Percentiles rank a stretch among this genome's conserved stretches.
Conservation (phyloP, 2,329 filamentous ascomycete genomes). For the Claviceps fusiformis region DNA sequence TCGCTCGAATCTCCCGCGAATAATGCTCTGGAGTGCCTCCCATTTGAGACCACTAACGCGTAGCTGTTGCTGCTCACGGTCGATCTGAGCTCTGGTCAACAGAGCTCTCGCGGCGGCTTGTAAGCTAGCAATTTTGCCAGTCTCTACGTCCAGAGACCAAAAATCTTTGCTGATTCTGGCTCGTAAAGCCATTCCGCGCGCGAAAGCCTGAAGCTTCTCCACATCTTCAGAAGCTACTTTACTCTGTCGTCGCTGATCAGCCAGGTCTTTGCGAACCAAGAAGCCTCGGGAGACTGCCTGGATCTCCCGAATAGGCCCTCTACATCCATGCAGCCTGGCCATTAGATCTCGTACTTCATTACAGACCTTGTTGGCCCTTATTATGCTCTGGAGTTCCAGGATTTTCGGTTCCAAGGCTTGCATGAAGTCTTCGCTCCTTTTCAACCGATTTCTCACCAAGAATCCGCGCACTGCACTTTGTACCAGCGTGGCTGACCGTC, state of each 20-base stretch:
- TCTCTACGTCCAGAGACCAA: conserved; percentile 36
- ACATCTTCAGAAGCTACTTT: conserved; percentile 37
- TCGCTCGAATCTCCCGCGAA: conserved; percentile 36
- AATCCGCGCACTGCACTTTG: conserved; percentile 70
- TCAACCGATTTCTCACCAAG: conserved; percentile 51
- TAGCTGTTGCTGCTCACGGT: conserved; percentile 36
- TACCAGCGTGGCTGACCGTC: conserved; percentile 60
- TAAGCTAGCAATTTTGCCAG: conserved; percentile 37
- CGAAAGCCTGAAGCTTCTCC: conserved; percentile 48
- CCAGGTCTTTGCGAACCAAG: conserved; percentile 44
- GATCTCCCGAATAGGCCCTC: conserved; percentile 50
- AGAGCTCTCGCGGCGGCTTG: conserved; percentile 55
- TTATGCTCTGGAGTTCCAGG: conserved; percentile 67
- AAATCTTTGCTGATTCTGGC: conserved; percentile 40
- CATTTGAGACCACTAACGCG: conserved; percentile 34
- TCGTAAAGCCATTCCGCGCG: conserved; percentile 53
- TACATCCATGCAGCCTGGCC: conserved; percentile 47
- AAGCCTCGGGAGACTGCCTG: conserved; percentile 56
- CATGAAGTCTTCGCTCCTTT: conserved; percentile 52
- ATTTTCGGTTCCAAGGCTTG: conserved; percentile 58
- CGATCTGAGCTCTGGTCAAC: conserved; percentile 42
- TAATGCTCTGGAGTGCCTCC: conserved; percentile 28
- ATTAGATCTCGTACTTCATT: conserved; percentile 41
- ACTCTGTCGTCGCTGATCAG: conserved; percentile 42
- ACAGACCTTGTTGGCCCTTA: conserved; percentile 54